phyloP scores from a whole-genome alignment of 371 early-diverging fungal genomes.

The Syncephalastrum contaminatum region DNA sequence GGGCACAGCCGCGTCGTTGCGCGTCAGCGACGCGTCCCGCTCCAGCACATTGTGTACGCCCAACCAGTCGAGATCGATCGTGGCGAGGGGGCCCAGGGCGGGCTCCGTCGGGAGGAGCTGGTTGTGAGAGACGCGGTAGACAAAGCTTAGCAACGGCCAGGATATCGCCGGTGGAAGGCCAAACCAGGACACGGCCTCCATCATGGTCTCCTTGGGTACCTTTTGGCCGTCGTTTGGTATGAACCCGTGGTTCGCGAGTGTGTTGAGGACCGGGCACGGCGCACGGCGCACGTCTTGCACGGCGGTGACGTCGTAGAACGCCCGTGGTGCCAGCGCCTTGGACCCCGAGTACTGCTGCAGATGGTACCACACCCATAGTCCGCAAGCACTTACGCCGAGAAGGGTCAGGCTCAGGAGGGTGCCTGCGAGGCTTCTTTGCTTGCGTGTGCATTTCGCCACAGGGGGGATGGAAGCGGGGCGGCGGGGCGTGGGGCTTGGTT shows the following conservation, averaged over 20 bases:
- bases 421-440: too few relatives aligned
- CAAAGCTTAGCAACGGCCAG: slow-evolving; percentile 8
- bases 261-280: slow-evolving; percentile 41
- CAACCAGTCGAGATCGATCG: slow-evolving; percentile 26
- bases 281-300: slow-evolving; percentile 18
- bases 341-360: too few relatives aligned
- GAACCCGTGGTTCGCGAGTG: slow-evolving; percentile 43
- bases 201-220: slow-evolving; percentile 25
- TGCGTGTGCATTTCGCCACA: too few relatives aligned
- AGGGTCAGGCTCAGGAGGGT: too few relatives aligned
- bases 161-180: slow-evolving; percentile 16
- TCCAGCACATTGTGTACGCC: slow-evolving; percentile 27
- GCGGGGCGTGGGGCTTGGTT: too few relatives aligned
- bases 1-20: slow-evolving; percentile 18
- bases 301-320: too few relatives aligned
- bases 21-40: slow-evolving; percentile 39
- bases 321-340: too few relatives aligned
- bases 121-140: slow-evolving; percentile 17
- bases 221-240: slow-evolving; percentile 31
- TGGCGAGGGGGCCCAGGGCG: slow-evolving; percentile 8
- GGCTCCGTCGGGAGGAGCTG: slow-evolving; percentile 6
- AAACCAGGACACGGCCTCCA: slow-evolving; percentile 16
- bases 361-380: too few relatives aligned
- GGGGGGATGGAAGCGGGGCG: too few relatives aligned
- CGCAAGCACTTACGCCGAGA: too few relatives aligned